Conservation (phyloP, 176 grass and related monocot species). For the Raddia distichophylla region DNA sequence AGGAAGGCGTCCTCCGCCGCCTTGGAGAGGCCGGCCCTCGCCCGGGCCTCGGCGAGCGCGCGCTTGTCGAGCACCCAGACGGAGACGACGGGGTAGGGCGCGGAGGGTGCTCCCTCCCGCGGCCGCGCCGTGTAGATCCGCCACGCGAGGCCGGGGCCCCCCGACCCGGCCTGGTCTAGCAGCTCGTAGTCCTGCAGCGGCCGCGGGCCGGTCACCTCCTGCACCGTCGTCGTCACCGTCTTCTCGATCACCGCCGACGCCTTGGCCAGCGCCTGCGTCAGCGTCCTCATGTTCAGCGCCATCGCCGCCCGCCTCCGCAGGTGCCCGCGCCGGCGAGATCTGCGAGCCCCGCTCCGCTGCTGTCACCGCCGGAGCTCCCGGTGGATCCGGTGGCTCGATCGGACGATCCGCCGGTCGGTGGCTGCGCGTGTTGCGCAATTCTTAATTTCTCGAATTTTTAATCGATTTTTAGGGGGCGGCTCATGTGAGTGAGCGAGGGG, state of each 20-base stretch:
- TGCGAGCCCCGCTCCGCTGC: constrained; percentile 38
- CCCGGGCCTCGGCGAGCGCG: constrained; percentile 69
- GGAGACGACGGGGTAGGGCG: constrained; percentile 89
- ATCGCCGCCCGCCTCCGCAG: constrained; percentile 46
- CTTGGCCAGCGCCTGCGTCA: constrained; percentile 95
- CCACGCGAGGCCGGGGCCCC: constrained; percentile 83
- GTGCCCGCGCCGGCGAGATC: constrained; percentile 46
- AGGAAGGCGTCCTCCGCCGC: constrained; percentile 89
- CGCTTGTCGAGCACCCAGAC: constrained; percentile 99
- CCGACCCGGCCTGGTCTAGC: constrained; percentile 82
- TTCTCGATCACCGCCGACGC: constrained; percentile 97
- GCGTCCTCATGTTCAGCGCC: constrained; percentile 93
- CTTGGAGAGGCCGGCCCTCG: constrained; percentile 76
- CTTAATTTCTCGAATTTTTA: constrained; percentile 10
- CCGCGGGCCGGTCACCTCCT: constrained; percentile 98
- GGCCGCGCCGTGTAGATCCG: constrained; percentile 80
- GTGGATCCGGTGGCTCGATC: constrained; percentile 41
- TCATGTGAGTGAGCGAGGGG: constrained; percentile 22
- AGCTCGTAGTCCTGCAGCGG: constrained; percentile 99
- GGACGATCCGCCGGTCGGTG: constrained; percentile 42
- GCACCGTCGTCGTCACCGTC: constrained; percentile 92
- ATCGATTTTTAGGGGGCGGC: neutral
- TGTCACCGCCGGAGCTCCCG: constrained; percentile 1
- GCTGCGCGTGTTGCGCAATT: constrained; percentile 43
- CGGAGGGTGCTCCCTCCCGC: constrained; percentile 69